Conservation (phyloP, 2,329 filamentous ascomycete genomes). For the Penicillium sp. region DNA sequence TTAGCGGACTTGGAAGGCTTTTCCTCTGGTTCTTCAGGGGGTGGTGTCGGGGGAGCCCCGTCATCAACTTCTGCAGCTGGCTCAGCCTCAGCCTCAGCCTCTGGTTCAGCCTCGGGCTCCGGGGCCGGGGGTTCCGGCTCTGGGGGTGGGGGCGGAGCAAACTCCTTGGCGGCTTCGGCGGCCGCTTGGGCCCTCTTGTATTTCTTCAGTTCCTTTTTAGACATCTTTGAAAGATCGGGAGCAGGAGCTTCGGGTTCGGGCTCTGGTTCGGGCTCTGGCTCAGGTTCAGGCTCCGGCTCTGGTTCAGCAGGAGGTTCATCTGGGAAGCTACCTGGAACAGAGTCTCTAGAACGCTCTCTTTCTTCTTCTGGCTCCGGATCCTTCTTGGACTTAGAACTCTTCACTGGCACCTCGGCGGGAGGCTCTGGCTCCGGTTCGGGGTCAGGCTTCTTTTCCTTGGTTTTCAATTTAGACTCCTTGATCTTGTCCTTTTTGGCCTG, state of each 20-base stretch:
- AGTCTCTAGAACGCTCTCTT: conserved; percentile 40
- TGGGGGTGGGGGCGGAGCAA: conserved; percentile 41
- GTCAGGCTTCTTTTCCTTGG: conserved; percentile 22
- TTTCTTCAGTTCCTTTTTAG: conserved; percentile 31
- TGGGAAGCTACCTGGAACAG: conserved; percentile 61
- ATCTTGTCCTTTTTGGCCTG: conserved; percentile 40
- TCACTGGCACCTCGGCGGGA: conserved; percentile 29
- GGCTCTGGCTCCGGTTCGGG: conserved; percentile 27
- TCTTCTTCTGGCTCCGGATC: conserved; percentile 28
- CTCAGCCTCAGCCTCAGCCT: conserved; percentile 34
- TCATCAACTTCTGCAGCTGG: conserved; percentile 16
- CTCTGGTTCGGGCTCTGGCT: conserved; percentile 18
- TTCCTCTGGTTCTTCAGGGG: conserved; percentile 52
- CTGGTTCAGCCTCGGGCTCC: conserved; percentile 24
- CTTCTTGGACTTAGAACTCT: conserved; percentile 37
- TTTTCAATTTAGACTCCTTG: conserved; percentile 42
- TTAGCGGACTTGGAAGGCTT: conserved; percentile 57
- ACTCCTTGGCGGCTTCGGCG: conserved; percentile 7
- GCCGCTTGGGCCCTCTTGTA: conserved; percentile 24
- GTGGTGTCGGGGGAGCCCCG: conserved; percentile 49
- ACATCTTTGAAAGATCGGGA: conserved; percentile 23
- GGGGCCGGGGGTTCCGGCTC: conserved; percentile 31
- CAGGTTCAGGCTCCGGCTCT: conserved; percentile 19
- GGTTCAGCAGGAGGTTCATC: conserved; percentile 31
- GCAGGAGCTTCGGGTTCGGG: background rate